These are phyloP conservation scores for Pyrrhoderma noxium DNA, from an alignment of 1,284 basidiomycete genomes.

Conservation along the genomic window DNA sequence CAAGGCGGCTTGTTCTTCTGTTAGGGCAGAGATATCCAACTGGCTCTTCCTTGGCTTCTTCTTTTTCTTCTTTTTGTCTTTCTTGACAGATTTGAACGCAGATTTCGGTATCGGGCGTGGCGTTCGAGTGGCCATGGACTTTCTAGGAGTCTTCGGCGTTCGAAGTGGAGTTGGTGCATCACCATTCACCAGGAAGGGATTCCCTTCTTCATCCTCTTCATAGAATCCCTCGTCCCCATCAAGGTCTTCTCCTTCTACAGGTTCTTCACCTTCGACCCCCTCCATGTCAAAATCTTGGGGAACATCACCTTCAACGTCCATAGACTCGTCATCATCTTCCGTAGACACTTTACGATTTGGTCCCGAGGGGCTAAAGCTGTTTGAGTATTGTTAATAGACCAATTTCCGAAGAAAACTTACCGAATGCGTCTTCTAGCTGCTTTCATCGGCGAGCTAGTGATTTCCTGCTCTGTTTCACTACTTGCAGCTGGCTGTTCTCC, in stretches of 20 bases:
- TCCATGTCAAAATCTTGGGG: constrained; percentile 24
- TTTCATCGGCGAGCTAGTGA: constrained; percentile 17
- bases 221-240: constrained; percentile 33
- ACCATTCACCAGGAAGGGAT: constrained; percentile 23
- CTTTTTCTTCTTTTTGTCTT: constrained; percentile 36
- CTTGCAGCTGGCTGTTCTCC: constrained; percentile 21
- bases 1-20: constrained; percentile 60
- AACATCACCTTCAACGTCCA: constrained; percentile 23
- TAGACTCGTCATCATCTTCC: constrained; percentile 23
- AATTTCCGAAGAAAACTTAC: constrained; percentile 2
- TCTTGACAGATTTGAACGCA: constrained; percentile 21
- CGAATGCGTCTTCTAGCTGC: constrained; percentile 15
- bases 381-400: neutral
- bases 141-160: constrained; percentile 19
- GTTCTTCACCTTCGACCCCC: constrained; percentile 33
- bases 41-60: constrained; percentile 60
- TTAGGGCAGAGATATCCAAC: constrained; percentile 56
- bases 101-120: constrained; percentile 18
- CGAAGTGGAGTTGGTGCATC: constrained; percentile 15
- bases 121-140: constrained; percentile 17
- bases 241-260: constrained; percentile 30
- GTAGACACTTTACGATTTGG: constrained; percentile 3
- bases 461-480: constrained; percentile 1
- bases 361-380: constrained; percentile 13
- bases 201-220: constrained; percentile 28